A percentile compares a stretch with the other conserved stretches of the same genome.
Evolutionary conservation across 139 green algal species (phyloP).

Genomic region (Coccomyxa sp.): DNA sequence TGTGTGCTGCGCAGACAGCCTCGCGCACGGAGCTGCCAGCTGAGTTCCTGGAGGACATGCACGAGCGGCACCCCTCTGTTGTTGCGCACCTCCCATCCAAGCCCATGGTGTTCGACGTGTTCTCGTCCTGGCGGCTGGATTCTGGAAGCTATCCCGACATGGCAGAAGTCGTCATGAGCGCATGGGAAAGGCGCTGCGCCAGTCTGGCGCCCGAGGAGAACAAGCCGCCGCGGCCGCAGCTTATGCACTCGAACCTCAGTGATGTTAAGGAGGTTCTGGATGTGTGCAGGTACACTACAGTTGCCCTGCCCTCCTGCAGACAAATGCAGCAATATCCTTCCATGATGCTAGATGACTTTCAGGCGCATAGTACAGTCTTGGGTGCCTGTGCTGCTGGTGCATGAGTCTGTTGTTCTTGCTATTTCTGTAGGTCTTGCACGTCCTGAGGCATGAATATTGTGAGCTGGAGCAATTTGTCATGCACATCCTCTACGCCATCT

Average conservation of each 20-base stretch:
- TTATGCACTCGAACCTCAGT: constrained; percentile 63
- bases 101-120: constrained; percentile 56
- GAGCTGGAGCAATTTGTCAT: background rate
- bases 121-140: constrained; percentile 46
- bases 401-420: background rate
- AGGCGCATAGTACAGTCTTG: background rate
- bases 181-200: constrained; percentile 39
- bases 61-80: constrained; percentile 7
- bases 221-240: constrained; percentile 18
- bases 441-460: background rate
- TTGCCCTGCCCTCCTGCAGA: background rate
- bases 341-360: background rate
- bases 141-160: constrained; percentile 35
- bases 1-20: background rate
- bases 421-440: background rate
- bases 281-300: constrained; percentile 16
- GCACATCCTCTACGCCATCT: background rate
- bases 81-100: background rate
- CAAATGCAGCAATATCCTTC: background rate
- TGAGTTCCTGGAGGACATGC: constrained; percentile 44
- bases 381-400: background rate
- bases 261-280: constrained; percentile 20
- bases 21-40: constrained; percentile 2
- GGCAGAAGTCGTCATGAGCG: constrained; percentile 31
- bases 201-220: background rate